A percentile compares a stretch with the other conserved stretches of the same genome.
These are phyloP conservation scores for Wickerhamomyces strasburgensis DNA, from an alignment of 805 yeast species.

Conservation along the genomic window DNA sequence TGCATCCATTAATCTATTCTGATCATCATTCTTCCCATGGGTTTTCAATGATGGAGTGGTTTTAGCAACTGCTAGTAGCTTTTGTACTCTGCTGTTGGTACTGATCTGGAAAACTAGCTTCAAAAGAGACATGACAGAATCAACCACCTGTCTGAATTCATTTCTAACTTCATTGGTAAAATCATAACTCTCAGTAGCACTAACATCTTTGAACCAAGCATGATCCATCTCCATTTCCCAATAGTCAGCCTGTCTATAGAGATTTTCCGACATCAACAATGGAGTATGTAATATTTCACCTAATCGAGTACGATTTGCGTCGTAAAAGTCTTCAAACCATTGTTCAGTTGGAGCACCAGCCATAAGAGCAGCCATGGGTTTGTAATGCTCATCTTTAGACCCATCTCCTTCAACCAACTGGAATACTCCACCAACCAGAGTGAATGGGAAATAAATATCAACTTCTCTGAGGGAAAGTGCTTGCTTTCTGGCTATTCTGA, in stretches of 20 bases:
- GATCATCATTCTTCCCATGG: too few relatives aligned
- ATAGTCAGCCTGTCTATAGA: too few relatives aligned
- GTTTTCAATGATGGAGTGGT: too few relatives aligned
- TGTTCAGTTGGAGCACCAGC: neutral
- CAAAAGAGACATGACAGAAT: too few relatives aligned
- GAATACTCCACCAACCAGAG: constrained; percentile 7
- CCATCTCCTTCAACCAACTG: constrained; percentile 5
- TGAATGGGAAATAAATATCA: neutral
- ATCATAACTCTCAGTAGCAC: constrained; percentile 13
- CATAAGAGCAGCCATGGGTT: constrained; percentile 1
- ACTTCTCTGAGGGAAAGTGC: neutral
- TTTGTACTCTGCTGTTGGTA: too few relatives aligned
- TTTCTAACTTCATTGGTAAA: constrained; percentile 6
- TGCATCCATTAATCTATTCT: too few relatives aligned
- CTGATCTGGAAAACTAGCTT: too few relatives aligned
- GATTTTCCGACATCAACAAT: constrained; percentile 66
- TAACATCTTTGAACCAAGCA: constrained; percentile 10
- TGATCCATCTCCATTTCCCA: too few relatives aligned
- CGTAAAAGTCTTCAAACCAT: neutral
- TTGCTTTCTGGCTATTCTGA: neutral
- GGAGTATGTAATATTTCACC: neutral
- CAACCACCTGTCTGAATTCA: too few relatives aligned
- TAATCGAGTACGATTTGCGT: too few relatives aligned
- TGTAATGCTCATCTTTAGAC: constrained; percentile 3
- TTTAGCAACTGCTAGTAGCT: too few relatives aligned